Percentiles rank a stretch among this genome's conserved stretches.
phyloP scores from a whole-genome alignment of 2,329 filamentous ascomycete genomes.

The Alternaria alternata region DNA sequence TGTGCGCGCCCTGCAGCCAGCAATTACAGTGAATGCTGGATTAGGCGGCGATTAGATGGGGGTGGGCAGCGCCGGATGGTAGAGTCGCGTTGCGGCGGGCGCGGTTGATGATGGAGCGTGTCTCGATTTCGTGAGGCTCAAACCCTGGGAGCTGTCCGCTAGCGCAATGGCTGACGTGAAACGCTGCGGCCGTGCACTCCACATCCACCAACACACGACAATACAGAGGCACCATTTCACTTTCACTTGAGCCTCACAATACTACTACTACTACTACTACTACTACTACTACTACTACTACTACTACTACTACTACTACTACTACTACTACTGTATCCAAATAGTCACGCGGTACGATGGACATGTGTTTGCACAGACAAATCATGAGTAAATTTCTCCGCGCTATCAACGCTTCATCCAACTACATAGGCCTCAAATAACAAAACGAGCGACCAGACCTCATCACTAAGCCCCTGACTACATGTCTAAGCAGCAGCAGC shows the following conservation, averaged over 20 bases:
- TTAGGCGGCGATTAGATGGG: neutral
- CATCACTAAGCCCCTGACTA: neutral
- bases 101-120: slow-evolving; percentile 21
- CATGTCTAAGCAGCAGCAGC: slow-evolving; percentile 51
- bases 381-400: slow-evolving; percentile 11
- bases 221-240: neutral
- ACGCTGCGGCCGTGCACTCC: slow-evolving; percentile 10
- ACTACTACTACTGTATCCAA: neutral
- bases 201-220: neutral
- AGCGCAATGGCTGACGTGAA: slow-evolving; percentile 11
- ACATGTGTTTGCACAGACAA: neutral
- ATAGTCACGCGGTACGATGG: neutral
- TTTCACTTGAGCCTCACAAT: neutral
- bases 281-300: too few species aligned
- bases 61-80: slow-evolving; percentile 1
- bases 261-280: too few species aligned
- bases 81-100: slow-evolving; percentile 19
- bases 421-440: slow-evolving; percentile 34
- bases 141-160: slow-evolving; percentile 5
- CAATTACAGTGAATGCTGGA: neutral
- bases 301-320: too few species aligned
- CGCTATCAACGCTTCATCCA: slow-evolving; percentile 1
- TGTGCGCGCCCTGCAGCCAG: slow-evolving; percentile 8
- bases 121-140: slow-evolving; percentile 19
- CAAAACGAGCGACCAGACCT: slow-evolving; percentile 44